Evolutionary conservation across 2,329 filamentous ascomycete genomes (phyloP).

Genomic region (Claviceps quebecensis): DNA sequence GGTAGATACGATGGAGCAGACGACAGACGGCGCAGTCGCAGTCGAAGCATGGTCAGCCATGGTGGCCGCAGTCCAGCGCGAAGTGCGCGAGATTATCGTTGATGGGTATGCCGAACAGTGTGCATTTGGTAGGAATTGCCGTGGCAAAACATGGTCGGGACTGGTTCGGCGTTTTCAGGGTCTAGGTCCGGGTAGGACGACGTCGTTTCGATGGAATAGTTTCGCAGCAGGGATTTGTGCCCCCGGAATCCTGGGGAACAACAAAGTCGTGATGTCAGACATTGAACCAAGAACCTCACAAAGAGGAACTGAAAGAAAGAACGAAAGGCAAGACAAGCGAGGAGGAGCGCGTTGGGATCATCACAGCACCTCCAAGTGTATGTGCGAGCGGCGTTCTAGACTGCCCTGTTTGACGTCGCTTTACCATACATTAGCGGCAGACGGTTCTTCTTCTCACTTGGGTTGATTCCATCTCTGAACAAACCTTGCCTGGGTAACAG

Average conservation of each 20-base stretch:
- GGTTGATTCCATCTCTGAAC: too few relatives aligned
- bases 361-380: not conserved
- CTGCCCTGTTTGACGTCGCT: too few relatives aligned
- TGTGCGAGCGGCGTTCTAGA: too few relatives aligned
- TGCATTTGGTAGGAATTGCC: not conserved
- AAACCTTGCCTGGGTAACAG: too few relatives aligned
- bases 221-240: not conserved
- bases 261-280: too few relatives aligned
- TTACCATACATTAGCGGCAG: too few relatives aligned
- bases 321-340: too few relatives aligned
- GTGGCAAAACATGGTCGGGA: not conserved
- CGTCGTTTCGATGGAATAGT: not conserved
- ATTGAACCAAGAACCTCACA: too few relatives aligned
- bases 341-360: not conserved
- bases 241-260: too few relatives aligned
- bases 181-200: not conserved
- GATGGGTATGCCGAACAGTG: constrained; percentile 2
- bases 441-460: too few relatives aligned
- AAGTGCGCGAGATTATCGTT: constrained; percentile 23
- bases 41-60: constrained; percentile 31
- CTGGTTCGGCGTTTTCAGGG: not conserved
- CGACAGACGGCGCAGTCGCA: constrained; percentile 31
- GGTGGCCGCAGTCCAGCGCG: constrained; percentile 26
- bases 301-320: too few relatives aligned
- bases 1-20: constrained; percentile 6